phyloP scores from a whole-genome alignment of 2,329 filamentous ascomycete genomes.

The Aspergillaceae sp. region DNA sequence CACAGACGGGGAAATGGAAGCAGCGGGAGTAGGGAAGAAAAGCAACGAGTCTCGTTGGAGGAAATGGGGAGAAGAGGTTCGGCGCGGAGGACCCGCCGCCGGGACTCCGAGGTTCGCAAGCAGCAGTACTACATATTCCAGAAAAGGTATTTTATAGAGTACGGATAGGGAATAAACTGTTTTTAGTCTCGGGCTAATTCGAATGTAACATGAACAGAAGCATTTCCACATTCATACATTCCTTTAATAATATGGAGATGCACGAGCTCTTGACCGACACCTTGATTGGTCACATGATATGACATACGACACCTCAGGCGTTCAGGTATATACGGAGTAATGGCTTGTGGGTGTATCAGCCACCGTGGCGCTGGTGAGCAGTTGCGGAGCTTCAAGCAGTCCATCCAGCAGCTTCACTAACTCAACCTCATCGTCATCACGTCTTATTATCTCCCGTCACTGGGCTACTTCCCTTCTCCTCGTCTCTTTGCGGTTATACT shows the following conservation, averaged over 20 bases:
- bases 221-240: too few relatives aligned
- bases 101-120: conserved; percentile 25
- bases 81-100: conserved; percentile 14
- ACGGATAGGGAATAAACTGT: too few relatives aligned
- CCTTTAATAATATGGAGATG: neutral
- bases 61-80: conserved; percentile 13
- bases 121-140: neutral
- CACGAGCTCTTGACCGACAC: neutral
- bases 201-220: too few relatives aligned
- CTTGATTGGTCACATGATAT: conserved; percentile 4
- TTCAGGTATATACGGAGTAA: too few relatives aligned
- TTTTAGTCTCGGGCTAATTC: too few relatives aligned
- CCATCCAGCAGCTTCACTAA: conserved; percentile 1
- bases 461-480: neutral
- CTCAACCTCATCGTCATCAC: conserved; percentile 1
- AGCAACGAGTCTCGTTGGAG: conserved; percentile 3
- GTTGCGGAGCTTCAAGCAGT: conserved; percentile 8
- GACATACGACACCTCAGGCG: conserved; percentile 8
- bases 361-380: conserved; percentile 7
- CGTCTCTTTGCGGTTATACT: neutral
- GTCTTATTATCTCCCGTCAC: neutral
- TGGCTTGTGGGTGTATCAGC: neutral
- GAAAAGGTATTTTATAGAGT: too few relatives aligned
- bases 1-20: conserved; percentile 22
- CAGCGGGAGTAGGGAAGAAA: conserved; percentile 11